These are phyloP conservation scores for Phialophora verrucosa DNA, from an alignment of 2,329 filamentous ascomycete species.

Conservation along the genomic window DNA sequence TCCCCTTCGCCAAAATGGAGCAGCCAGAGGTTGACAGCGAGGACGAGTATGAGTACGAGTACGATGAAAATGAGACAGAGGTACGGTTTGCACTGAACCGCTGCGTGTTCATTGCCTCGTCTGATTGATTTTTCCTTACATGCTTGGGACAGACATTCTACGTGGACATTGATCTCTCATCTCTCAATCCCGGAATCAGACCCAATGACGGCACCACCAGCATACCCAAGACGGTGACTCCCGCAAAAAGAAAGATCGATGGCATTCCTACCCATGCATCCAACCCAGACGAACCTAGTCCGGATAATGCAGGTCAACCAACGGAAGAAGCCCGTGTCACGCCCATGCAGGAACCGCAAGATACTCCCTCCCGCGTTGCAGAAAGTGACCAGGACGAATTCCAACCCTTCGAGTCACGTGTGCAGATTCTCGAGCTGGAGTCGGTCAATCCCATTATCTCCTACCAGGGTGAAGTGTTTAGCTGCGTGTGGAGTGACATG, in stretches of 20 bases:
- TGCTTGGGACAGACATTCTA: conserved; percentile 58
- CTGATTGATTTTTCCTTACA: conserved; percentile 22
- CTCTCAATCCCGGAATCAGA: conserved; percentile 49
- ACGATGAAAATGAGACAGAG: conserved; percentile 59
- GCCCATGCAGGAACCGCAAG: conserved; percentile 36
- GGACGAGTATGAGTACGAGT: conserved; percentile 65
- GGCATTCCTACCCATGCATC: conserved; percentile 19
- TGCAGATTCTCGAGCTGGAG: conserved; percentile 86
- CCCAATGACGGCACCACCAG: conserved; percentile 19
- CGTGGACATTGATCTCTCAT: conserved; percentile 64
- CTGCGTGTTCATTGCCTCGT: not conserved
- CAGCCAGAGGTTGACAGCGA: conserved; percentile 42
- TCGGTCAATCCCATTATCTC: conserved; percentile 76
- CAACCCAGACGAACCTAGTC: conserved; percentile 26
- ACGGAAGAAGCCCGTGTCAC: conserved; percentile 16
- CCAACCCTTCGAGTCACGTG: conserved; percentile 43
- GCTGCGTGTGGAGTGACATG: conserved; percentile 79
- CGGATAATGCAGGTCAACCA: conserved; percentile 5
- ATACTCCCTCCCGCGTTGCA: conserved; percentile 34
- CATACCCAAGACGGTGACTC: conserved; percentile 7
- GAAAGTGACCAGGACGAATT: conserved; percentile 47
- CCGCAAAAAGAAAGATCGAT: conserved; percentile 26
- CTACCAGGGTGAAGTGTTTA: conserved; percentile 78
- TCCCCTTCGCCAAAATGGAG: conserved; percentile 9
- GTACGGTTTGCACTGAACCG: conserved; percentile 44